Conservation (phyloP, 2,329 filamentous ascomycete species). For the Penicillium sp. region DNA sequence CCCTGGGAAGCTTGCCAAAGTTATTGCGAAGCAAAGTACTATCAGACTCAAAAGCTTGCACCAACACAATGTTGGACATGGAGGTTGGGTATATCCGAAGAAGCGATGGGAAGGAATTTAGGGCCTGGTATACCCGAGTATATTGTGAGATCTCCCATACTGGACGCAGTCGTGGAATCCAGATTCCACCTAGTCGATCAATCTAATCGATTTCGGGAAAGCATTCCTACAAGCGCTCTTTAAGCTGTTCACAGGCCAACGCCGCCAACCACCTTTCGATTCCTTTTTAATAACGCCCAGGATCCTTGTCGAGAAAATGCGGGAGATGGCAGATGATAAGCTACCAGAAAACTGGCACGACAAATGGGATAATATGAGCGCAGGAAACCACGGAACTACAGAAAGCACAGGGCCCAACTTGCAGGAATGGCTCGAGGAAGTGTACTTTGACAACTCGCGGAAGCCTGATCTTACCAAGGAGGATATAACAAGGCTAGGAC, state of each 20-base stretch:
- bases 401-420: constrained; percentile 25
- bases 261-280: constrained; percentile 44
- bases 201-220: constrained; percentile 44
- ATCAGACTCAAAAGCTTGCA: constrained; percentile 44
- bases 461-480: constrained; percentile 24
- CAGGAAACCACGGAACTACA: constrained; percentile 3
- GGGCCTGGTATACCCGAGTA: constrained; percentile 26
- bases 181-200: constrained; percentile 17
- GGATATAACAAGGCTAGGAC: constrained; percentile 13
- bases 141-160: constrained; percentile 23
- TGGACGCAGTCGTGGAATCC: constrained; percentile 11
- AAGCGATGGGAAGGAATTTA: constrained; percentile 24
- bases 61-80: constrained; percentile 42
- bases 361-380: constrained; percentile 30
- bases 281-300: constrained; percentile 36
- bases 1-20: constrained; percentile 45
- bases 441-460: constrained; percentile 14
- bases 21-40: constrained; percentile 44
- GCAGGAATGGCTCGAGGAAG: constrained; percentile 29
- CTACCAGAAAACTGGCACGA: constrained; percentile 39
- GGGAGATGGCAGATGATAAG: constrained; percentile 35
- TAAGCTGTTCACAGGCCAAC: constrained; percentile 41
- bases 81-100: constrained; percentile 27
- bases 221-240: constrained; percentile 41
- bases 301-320: constrained; percentile 40